Evolutionary conservation across 2,329 filamentous ascomycete species (phyloP).

Genomic region (Gyromitra esculenta): DNA sequence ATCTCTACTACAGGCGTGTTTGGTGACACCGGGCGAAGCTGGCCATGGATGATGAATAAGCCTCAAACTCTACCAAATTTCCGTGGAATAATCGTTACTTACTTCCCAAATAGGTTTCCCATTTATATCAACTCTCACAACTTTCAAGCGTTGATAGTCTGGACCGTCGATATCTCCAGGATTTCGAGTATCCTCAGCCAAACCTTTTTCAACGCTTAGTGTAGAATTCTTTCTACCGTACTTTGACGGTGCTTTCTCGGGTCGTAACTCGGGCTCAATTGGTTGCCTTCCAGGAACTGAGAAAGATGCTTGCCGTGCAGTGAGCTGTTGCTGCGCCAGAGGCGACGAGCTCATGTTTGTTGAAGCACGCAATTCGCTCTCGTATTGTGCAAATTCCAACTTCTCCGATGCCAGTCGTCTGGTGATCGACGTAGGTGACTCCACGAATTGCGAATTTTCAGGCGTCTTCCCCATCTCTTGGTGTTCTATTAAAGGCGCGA

Average conservation of each 20-base stretch:
- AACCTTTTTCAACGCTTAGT: background rate
- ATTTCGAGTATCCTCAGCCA: slow-evolving; percentile 9
- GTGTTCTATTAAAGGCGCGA: slow-evolving; percentile 54
- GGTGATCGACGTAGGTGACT: slow-evolving; percentile 30
- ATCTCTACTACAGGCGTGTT: background rate
- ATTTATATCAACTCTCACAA: slow-evolving; percentile 54
- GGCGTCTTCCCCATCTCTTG: slow-evolving; percentile 26
- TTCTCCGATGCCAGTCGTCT: slow-evolving; percentile 30
- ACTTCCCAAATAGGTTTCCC: slow-evolving; percentile 55
- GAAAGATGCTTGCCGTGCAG: slow-evolving; percentile 19
- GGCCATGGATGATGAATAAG: background rate
- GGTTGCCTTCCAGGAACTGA: background rate
- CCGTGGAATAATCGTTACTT: slow-evolving; percentile 14
- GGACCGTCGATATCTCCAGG: slow-evolving; percentile 52
- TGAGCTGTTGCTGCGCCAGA: background rate
- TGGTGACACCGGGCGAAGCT: slow-evolving; percentile 36
- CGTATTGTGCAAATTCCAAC: slow-evolving; percentile 19
- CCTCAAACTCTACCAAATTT: background rate
- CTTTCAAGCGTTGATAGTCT: slow-evolving; percentile 53
- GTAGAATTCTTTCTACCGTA: background rate
- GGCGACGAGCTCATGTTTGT: background rate
- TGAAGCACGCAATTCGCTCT: slow-evolving; percentile 12
- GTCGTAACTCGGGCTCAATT: background rate
- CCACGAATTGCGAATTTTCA: slow-evolving; percentile 8
- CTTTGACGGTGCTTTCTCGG: background rate